Evolutionary conservation across 495 filamentous ascomycete genomes (phyloP), one percentile per base, ranked within the genome.

Genomic region (Xylaria intraflava): DNA sequence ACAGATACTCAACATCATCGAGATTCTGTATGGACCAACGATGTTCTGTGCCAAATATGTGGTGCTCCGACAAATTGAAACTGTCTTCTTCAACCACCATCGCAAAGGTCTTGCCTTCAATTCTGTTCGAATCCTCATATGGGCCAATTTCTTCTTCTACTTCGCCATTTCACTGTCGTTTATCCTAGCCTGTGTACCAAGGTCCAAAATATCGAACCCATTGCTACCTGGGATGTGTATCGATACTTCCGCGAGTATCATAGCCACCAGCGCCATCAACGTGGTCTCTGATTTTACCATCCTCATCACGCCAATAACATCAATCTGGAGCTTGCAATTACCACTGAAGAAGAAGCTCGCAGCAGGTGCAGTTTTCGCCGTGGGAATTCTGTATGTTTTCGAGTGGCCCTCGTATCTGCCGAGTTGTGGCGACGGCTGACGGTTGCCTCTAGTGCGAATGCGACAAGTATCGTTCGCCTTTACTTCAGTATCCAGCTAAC

Each of bases 171-270:
- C 56, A 9, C 14, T 49, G 11, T 22, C 51, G 0, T 60, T 55
- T 43, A 56, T 60, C 23, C 27, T 55, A 0, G 33, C 55, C 9
- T 60, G 59, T 17, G 36, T 60, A 14, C 55, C 57, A 0, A 48
- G 57, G 41, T 46, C 54, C n/a, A 59, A 60, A 12, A 56, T 57
- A 16, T 49, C 51, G 7, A 46, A 57, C 16, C 58, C 60, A 10
- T 49, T 35, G 4, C 36, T 56, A 60, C 65, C 31, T 62, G 66
- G 51, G 3, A 45, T 53, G 9, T 86, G 83, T 58, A 69, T 85
- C 51, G 72, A 68, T 56, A 60, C 61, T 12, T 61, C 67, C 29
- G 45, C 61, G 9, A 55, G 66, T 10, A 68, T 65, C 49, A 77
- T 80, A 56, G 58, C 63, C 6, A 65, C 65, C 1, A 60, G 65